Base-by-base conservation (phyloP, 2,329 filamentous ascomycete genomes). In the Lachnellula subtilissima region DNA sequence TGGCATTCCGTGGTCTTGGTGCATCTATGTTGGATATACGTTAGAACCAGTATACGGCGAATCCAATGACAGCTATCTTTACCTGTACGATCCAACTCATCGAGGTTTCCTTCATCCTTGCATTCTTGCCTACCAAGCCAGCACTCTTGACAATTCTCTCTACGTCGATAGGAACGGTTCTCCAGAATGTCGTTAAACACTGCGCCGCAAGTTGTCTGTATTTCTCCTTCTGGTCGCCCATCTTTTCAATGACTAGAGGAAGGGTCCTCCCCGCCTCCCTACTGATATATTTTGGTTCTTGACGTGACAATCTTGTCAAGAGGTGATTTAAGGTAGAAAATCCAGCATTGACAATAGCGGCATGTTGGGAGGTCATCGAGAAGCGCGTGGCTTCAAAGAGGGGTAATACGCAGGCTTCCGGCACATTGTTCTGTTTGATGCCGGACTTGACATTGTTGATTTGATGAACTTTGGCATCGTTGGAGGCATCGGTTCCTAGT, bases 361-460 rank as follows among this genome's bases (percentile, higher is more conserved):
- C 86, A 67, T 95, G 88, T 65, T 89, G 86, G 43, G 89, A 89
- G 53, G 79, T 76, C 63, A 93, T 87, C 58, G 90, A 88, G 52
- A 85, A 75, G 61, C 87, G 87, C 67, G 95, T 79, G 61, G 87
- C 89, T 59, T 97, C 91, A 73, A 96, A 95, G 61, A 96, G 83
- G 56, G 83, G 78, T 25, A 83, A 74, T 65, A 95, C 82, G 66
- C 80, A 82, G 53, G 74, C 73, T 63, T 95, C 90, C 58, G 91
- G 90, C 47, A 96, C 89, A 75, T 91, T 91, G 70, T 89, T 87
- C 73, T 96, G 91, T 73, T 96, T 96, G 78, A 96, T 96, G 71
- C 85, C 83, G 45, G 89, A 91, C 74, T 96, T 96, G 73, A 92
- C 78, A 66, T 77, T 79, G 57, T 85, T 89, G 65, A 96, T 83